These are phyloP conservation scores for Euphorbia celastroides DNA, from an alignment of 441 rosid genomes.

Conservation along the genomic window DNA sequence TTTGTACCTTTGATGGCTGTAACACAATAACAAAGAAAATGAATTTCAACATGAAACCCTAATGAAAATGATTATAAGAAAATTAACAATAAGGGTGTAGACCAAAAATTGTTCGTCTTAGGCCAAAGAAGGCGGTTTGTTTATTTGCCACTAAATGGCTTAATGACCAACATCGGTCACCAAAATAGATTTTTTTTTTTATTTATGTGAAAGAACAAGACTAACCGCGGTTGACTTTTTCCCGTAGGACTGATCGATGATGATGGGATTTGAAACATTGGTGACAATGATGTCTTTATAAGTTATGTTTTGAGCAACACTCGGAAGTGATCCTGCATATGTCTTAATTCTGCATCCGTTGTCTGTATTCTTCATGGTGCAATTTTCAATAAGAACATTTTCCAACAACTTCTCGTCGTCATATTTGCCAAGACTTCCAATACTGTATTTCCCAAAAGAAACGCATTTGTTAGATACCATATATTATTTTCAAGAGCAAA, in stretches of 20 bases:
- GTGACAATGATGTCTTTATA: slow-evolving; percentile 43
- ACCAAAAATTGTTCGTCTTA: no score
- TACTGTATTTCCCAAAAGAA: background rate
- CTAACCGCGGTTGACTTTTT: slow-evolving; percentile 19
- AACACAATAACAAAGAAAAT: background rate
- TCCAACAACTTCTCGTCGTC: slow-evolving; percentile 40
- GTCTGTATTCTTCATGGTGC: slow-evolving; percentile 38
- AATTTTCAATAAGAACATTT: slow-evolving; percentile 36
- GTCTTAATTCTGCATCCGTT: slow-evolving; percentile 79
- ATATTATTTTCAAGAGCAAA: no score
- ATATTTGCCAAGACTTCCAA: slow-evolving; percentile 69
- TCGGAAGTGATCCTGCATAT: slow-evolving; percentile 37
- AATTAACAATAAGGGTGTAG: background rate
- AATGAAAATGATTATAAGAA: no score
- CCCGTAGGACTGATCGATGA: slow-evolving; percentile 62
- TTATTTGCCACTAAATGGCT: background rate
- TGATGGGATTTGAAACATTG: slow-evolving; percentile 49
- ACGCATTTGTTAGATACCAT: background rate
- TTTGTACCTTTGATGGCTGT: slow-evolving; percentile 48
- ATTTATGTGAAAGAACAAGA: background rate
- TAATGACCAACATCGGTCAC: no score
- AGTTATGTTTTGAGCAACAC: slow-evolving; percentile 30
- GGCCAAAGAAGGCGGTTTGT: background rate
- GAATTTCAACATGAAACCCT: background rate
- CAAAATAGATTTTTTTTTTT: no score